Conservation (phyloP, 2,329 filamentous ascomycete genomes). For the Sarocladium kiliense region DNA sequence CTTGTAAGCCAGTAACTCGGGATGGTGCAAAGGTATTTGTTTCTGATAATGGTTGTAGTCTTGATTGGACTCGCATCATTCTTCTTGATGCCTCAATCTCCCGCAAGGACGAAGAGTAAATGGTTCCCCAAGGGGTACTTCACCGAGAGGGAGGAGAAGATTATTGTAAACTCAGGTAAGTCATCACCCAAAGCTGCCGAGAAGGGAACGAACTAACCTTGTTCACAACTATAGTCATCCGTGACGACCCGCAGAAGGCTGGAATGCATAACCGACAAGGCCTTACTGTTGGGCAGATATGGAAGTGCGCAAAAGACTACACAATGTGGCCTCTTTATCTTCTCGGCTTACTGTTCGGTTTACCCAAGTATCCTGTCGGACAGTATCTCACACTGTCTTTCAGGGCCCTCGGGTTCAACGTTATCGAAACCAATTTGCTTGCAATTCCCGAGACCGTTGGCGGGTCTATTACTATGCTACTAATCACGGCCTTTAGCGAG, state of each 20-base stretch:
- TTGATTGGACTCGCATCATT: slow-evolving; percentile 47
- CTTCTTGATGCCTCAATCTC: slow-evolving; percentile 54
- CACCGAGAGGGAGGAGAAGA: slow-evolving; percentile 57
- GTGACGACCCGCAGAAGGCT: slow-evolving; percentile 51
- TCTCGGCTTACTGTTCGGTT: slow-evolving; percentile 40
- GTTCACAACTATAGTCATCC: slow-evolving; percentile 23
- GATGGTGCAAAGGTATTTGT: background rate
- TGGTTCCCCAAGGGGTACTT: slow-evolving; percentile 58
- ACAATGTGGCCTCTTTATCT: slow-evolving; percentile 49
- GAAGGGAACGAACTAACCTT: background rate
- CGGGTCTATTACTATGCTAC: slow-evolving; percentile 42
- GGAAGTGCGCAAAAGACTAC: slow-evolving; percentile 42
- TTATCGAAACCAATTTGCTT: slow-evolving; percentile 49
- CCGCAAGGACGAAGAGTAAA: slow-evolving; percentile 55
- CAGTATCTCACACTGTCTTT: slow-evolving; percentile 48
- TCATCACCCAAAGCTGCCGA: background rate
- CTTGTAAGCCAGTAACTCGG: slow-evolving; percentile 19
- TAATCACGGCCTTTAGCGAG: slow-evolving; percentile 47
- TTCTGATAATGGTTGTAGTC: slow-evolving; percentile 34
- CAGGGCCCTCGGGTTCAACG: slow-evolving; percentile 41
- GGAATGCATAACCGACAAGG: slow-evolving; percentile 50
- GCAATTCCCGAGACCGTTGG: slow-evolving; percentile 42
- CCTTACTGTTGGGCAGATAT: slow-evolving; percentile 37
- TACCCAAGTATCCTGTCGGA: slow-evolving; percentile 40
- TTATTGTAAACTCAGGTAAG: slow-evolving; percentile 53